A percentile compares a stretch with the other conserved stretches of the same genome.
Evolutionary conservation across 1,284 basidiomycete genomes (phyloP).

Genomic region (Trametes sp.): DNA sequence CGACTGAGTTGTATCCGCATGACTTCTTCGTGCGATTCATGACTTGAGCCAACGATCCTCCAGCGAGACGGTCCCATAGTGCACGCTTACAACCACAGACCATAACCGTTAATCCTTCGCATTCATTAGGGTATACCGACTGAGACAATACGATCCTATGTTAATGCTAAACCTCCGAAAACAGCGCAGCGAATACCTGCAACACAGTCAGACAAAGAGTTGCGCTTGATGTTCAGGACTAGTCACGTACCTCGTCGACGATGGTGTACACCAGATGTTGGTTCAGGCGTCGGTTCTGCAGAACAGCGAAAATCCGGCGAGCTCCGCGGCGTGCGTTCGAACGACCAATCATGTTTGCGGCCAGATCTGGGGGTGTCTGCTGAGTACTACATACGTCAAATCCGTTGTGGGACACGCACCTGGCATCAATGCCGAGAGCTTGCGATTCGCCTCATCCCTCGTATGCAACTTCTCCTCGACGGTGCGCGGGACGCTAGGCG

Average conservation of each 20-base stretch:
- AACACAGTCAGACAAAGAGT: background rate
- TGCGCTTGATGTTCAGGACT: too few relatives aligned
- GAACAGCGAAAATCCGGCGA: slow-evolving; percentile 87
- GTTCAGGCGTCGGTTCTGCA: slow-evolving; percentile 93
- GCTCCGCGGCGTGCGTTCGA: slow-evolving; percentile 93
- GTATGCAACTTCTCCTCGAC: slow-evolving; percentile 82
- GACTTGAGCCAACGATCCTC: too few relatives aligned
- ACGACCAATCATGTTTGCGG: slow-evolving; percentile 95
- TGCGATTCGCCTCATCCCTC: slow-evolving; percentile 85
- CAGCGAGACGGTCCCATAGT: too few relatives aligned
- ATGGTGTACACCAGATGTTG: slow-evolving; percentile 91
- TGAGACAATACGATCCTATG: background rate
- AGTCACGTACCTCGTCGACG: slow-evolving; percentile 79
- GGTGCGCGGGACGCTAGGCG: slow-evolving; percentile 70
- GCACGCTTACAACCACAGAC: background rate
- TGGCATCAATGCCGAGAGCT: slow-evolving; percentile 89
- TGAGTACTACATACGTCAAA: background rate
- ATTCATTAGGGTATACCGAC: slow-evolving; percentile 10
- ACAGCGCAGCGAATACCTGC: slow-evolving; percentile 39
- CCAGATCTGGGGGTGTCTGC: slow-evolving; percentile 71
- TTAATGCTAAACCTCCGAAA: slow-evolving; percentile 28
- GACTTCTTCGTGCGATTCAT: too few relatives aligned
- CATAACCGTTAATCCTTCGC: background rate
- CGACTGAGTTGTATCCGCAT: too few relatives aligned
- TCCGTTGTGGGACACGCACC: slow-evolving; percentile 55